Percentiles rank a stretch among this genome's conserved stretches.
These are phyloP conservation scores for Fusarium tjaetaba DNA, from an alignment of 2,329 filamentous ascomycete genomes.

Conservation along the genomic window DNA sequence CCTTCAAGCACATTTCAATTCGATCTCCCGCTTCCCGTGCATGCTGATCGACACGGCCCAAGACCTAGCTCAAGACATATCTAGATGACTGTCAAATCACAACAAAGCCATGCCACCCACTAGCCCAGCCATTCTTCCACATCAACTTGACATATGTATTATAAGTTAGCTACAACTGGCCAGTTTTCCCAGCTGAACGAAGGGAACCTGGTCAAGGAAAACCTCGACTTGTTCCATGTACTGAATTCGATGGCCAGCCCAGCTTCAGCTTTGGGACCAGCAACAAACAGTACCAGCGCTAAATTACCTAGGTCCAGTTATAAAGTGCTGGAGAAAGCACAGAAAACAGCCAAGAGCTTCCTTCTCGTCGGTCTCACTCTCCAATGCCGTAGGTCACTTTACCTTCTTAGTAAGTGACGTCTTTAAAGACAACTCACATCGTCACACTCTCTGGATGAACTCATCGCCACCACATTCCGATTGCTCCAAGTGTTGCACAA, in stretches of 20 bases:
- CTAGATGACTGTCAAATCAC: conserved; percentile 23
- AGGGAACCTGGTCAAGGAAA: background rate
- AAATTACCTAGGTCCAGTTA: background rate
- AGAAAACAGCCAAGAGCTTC: conserved; percentile 7
- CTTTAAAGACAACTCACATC: conserved; percentile 15
- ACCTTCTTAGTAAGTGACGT: conserved; percentile 26
- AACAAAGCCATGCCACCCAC: conserved; percentile 3
- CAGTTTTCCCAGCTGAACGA: conserved; percentile 12
- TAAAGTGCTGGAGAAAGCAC: background rate
- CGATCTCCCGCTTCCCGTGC: conserved; percentile 25
- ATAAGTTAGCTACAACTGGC: background rate
- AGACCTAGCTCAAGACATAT: conserved; percentile 12
- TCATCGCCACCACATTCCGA: conserved; percentile 35
- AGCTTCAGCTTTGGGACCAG: conserved; percentile 3
- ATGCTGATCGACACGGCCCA: conserved; percentile 27
- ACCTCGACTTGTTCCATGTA: background rate
- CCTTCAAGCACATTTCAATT: conserved; percentile 5
- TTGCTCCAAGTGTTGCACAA: conserved; percentile 26
- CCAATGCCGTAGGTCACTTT: background rate
- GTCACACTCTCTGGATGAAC: conserved; percentile 2
- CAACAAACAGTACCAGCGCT: background rate
- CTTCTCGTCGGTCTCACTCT: conserved; percentile 1
- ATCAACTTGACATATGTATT: background rate
- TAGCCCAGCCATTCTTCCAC: background rate
- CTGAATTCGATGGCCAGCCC: background rate